Conservation (phyloP, 208 protist species). For the Wallacemonas sp. region DNA sequence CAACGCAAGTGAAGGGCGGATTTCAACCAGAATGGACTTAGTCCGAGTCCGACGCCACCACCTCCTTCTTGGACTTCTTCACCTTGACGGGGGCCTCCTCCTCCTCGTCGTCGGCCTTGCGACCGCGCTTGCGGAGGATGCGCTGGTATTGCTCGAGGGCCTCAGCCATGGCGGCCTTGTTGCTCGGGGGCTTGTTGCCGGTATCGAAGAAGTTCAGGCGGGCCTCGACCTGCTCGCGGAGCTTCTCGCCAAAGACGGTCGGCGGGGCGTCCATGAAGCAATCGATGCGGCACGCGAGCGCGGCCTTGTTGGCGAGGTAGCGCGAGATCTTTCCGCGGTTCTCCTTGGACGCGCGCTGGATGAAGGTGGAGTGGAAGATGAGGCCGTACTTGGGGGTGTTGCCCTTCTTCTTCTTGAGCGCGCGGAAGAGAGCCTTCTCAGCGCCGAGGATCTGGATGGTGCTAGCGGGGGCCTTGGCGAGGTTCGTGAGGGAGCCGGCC, state of each 20-base stretch:
- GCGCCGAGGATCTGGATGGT: conserved; percentile 99
- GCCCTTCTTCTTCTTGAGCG: conserved; percentile 97
- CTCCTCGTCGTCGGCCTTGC: conserved; percentile 36
- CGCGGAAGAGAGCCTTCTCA: conserved; percentile 99
- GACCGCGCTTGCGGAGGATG: conserved; percentile 65
- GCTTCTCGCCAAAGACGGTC: conserved; percentile 94
- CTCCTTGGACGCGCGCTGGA: conserved; percentile 96
- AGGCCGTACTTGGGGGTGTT: conserved; percentile 99
- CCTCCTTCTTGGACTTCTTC: conserved; percentile 67
- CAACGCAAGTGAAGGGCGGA: too few relatives aligned
- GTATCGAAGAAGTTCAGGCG: conserved; percentile 98
- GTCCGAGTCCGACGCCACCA: conserved; percentile 56
- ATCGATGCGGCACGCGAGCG: conserved; percentile 98
- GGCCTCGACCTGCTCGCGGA: conserved; percentile 98
- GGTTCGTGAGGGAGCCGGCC: conserved; percentile 97
- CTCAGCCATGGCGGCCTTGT: conserved; percentile 97
- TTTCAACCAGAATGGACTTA: conserved; percentile 38
- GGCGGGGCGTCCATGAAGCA: conserved; percentile 93
- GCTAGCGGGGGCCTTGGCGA: conserved; percentile 99
- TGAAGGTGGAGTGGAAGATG: conserved; percentile 98
- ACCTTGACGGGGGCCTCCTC: conserved; percentile 44
- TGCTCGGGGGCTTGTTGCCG: conserved; percentile 94
- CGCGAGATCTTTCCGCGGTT: conserved; percentile 98
- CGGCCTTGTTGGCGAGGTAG: conserved; percentile 99
- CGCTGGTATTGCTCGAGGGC: conserved; percentile 91